Evolutionary conservation across 2,329 filamentous ascomycete genomes (phyloP), one percentile per base, ranked within the genome.

Genomic region (Claviceps quebecensis): DNA sequence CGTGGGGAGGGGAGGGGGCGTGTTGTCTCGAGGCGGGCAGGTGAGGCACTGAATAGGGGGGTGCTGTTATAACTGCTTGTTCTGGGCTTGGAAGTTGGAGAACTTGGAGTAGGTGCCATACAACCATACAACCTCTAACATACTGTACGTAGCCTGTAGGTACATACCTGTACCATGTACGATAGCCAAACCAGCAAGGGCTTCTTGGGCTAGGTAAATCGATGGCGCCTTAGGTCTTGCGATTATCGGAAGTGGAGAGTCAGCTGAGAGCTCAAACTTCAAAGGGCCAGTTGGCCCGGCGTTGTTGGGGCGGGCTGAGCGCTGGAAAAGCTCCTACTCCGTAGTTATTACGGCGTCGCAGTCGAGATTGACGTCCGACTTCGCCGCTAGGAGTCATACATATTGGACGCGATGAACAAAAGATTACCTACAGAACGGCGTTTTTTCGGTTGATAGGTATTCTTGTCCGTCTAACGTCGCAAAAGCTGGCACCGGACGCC

Each of bases 191-290:
- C 29, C 29, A 34, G 8, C 8, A 11, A 34, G 9, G 29, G 29
- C 29, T 34, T 34, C 29, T 34, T 48, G 34, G 50, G 8, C 45
- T 59, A 59, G 38, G 54, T 60, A 57, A 63, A 62, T 61, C 54
- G 58, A 60, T 58, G 58, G 59, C 57, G 56, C 52, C 55, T 54
- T 56, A 48, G 47, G 47, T 54, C 58, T 59, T 65, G 63, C 62
- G 61, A 65, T 63, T 65, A 63, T 56, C 61, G 57, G 59, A 57
- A 57, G 37, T 50, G 39, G 45, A 52, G 54, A 50, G 53, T 50
- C 50, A 41, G 43, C n/a, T n/a, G n/a, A n/a, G n/a, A n/a, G n/a
- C 23, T 26, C 23, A 26, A 26, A 6, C 23, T 26, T 47, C 36
- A 45, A 13, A 16, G 41, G n/a, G 44, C n/a, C 34, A 23, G 47